Evolutionary conservation across 164 flowering plant genomes (phyloP), one percentile per base, ranked within the genome.

Genomic region (Stephania japonica): DNA sequence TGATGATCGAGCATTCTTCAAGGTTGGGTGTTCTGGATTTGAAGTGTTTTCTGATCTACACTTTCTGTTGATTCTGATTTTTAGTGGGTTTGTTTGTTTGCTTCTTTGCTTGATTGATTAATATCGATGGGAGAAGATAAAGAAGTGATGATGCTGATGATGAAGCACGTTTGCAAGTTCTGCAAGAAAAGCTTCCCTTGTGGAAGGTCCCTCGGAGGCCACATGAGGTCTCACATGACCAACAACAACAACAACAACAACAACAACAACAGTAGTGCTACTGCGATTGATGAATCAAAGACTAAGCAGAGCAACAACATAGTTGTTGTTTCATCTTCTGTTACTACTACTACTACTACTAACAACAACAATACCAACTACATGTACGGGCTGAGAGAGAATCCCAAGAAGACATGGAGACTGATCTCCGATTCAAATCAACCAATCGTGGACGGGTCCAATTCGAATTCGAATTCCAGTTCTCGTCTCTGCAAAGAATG

Each of bases 141-240:
- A 81, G 81, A 73, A 69, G 74, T 73, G 72, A 32, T 32, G 1
- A 74, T 73, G 72, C 75, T 73, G 72, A 32, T 32, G 1, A 74
- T 73, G 72, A 82, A 75, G 69, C 91, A 91, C 80, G 81, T 80
- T 11, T 94, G 98, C 87, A 91, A 86, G 78, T 82, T 88, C 75
- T 94, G 98, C 82, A 69, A 74, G 76, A 92, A 89, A 82, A 84
- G 81, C 41, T 94, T 92, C 73, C 80, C 83, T 16, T 88, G 90
- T 78, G 98, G 97, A 0, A 90, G 94, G 84, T 91, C 97, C 62
- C 78, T 94, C 71, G 98, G 97, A 14, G 97, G 98, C 65, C 98
- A 94, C 81, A 94, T 90, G 91, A 89, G 97, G 88, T 87, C 96
- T 79, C 98, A 93, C 76, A 70, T 89, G 85, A 82, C 78, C 70